These are phyloP conservation scores for Arachnomyces sp. DNA, from an alignment of 2,329 filamentous ascomycete species.

Conservation along the genomic window DNA sequence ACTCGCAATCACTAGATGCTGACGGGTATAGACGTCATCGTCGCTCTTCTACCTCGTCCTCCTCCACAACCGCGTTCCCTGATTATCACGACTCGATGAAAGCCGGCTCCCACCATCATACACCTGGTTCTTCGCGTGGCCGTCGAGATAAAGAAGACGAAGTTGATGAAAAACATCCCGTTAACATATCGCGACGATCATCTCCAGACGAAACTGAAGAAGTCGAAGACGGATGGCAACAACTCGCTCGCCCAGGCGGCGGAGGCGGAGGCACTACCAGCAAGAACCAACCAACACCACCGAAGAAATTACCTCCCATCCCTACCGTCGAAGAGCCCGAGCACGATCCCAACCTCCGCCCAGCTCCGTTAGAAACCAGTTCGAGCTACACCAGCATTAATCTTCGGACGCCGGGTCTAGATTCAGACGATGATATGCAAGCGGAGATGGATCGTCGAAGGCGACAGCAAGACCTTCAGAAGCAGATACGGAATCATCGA, in stretches of 20 bases:
- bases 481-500: background rate
- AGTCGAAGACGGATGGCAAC: slow-evolving; percentile 12
- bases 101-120: too few species aligned
- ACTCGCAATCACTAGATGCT: slow-evolving; percentile 35
- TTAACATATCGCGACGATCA: slow-evolving; percentile 8
- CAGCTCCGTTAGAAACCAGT: slow-evolving; percentile 27
- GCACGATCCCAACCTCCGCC: background rate
- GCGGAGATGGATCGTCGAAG: too few species aligned
- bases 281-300: too few species aligned
- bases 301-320: too few species aligned
- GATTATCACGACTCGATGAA: background rate
- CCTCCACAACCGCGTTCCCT: slow-evolving; percentile 14
- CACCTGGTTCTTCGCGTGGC: too few species aligned
- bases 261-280: background rate
- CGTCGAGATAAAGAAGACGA: background rate
- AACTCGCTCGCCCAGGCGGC: slow-evolving; percentile 1
- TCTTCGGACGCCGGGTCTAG: slow-evolving; percentile 1
- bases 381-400: slow-evolving; percentile 10
- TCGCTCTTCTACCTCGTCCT: slow-evolving; percentile 16
- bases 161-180: slow-evolving; percentile 21
- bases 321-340: too few species aligned
- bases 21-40: slow-evolving; percentile 7
- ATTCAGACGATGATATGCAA: too few species aligned
- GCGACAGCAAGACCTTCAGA: slow-evolving; percentile 6
- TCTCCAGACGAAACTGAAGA: slow-evolving; percentile 12